Conservation (phyloP, 116 monocot genomes). For the Cymodocea nodosa region DNA sequence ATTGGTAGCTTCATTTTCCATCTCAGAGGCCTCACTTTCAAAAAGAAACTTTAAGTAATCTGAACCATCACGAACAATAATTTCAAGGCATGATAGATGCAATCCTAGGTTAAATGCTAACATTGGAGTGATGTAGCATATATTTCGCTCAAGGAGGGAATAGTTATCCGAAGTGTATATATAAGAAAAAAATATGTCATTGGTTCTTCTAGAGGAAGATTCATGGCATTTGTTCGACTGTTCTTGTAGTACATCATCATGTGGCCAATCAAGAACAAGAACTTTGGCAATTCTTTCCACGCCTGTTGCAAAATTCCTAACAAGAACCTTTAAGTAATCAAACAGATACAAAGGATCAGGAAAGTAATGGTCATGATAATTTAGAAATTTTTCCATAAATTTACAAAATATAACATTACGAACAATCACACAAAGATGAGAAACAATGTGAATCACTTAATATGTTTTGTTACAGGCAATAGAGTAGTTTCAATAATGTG, state of each 20-base stretch:
- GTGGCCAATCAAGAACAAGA: slow-evolving; percentile 42
- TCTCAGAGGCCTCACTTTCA: slow-evolving; percentile 14
- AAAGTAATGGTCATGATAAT: no score
- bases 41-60: slow-evolving; percentile 36
- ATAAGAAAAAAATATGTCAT: slow-evolving; percentile 39
- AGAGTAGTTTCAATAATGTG: no score
- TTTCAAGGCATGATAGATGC: slow-evolving; percentile 52
- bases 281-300: slow-evolving; percentile 59
- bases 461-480: no score
- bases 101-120: slow-evolving; percentile 88
- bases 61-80: slow-evolving; percentile 33
- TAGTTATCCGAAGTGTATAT: slow-evolving; percentile 14
- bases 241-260: slow-evolving; percentile 6
- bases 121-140: slow-evolving; percentile 60
- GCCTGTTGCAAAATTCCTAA: slow-evolving; percentile 52
- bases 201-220: slow-evolving; percentile 7
- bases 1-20: slow-evolving; percentile 4
- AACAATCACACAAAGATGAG: no score
- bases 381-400: no score
- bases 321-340: slow-evolving; percentile 45
- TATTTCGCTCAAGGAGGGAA: slow-evolving; percentile 18
- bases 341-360: background rate
- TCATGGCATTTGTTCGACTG: slow-evolving; percentile 2
- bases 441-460: no score
- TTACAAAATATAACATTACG: no score